Evolutionary conservation across 2,329 filamentous ascomycete genomes (phyloP).

Genomic region (Hymenoscyphus linearis): DNA sequence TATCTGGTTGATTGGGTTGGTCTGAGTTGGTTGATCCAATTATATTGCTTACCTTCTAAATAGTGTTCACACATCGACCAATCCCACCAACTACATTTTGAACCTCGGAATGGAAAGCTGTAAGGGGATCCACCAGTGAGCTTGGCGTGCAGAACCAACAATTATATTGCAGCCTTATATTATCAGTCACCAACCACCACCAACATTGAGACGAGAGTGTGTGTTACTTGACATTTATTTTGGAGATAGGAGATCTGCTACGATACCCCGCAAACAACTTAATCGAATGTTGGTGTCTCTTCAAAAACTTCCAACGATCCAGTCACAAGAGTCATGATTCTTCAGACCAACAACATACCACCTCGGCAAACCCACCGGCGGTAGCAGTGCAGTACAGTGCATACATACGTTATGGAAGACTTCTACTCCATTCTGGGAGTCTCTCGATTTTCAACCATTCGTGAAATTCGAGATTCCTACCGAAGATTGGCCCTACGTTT

Average conservation of each 20-base stretch:
- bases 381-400: no score
- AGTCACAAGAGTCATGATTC: neutral
- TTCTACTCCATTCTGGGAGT: slow-evolving; percentile 22
- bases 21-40: neutral
- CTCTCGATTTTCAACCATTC: slow-evolving; percentile 13
- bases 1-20: neutral
- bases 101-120: neutral
- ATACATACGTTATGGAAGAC: slow-evolving; percentile 17
- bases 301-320: neutral
- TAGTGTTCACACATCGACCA: neutral
- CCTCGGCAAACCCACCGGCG: neutral
- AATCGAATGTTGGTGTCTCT: neutral
- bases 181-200: neutral
- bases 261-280: neutral
- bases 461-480: slow-evolving; percentile 18
- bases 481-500: slow-evolving; percentile 18
- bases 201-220: neutral
- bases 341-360: neutral
- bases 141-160: neutral
- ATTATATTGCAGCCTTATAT: neutral
- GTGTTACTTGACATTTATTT: neutral
- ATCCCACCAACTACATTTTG: neutral
- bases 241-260: neutral
- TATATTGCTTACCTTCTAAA: neutral
- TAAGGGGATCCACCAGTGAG: neutral